phyloP scores from a whole-genome alignment of 1,139 yeast genomes.

The Blastobotrys arbuscula region DNA sequence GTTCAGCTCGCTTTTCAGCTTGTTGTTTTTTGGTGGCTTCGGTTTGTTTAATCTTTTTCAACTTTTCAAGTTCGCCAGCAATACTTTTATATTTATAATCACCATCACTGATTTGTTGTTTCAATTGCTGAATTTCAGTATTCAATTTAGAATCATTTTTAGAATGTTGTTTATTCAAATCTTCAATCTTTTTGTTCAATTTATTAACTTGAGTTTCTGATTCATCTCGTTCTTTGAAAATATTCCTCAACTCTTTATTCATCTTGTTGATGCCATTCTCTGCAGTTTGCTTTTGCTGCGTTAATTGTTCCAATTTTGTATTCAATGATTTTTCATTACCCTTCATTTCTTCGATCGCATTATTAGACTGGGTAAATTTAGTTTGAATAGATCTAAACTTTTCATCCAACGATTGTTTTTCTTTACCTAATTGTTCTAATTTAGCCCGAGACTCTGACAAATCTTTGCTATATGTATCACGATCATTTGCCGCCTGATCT shows the following conservation, averaged over 20 bases:
- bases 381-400: constrained; percentile 16
- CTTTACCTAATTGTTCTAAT: constrained; percentile 6
- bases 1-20: constrained; percentile 21
- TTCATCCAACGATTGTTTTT: constrained; percentile 15
- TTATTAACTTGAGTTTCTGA: constrained; percentile 42
- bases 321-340: constrained; percentile 36
- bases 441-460: constrained; percentile 11
- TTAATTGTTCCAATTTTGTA: constrained; percentile 37
- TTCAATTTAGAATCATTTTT: constrained; percentile 16
- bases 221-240: constrained; percentile 55
- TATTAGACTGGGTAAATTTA: constrained; percentile 19
- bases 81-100: constrained; percentile 16
- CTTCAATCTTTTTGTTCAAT: constrained; percentile 23
- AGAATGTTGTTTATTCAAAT: constrained; percentile 21
- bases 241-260: constrained; percentile 72
- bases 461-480: constrained; percentile 13
- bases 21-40: constrained; percentile 10
- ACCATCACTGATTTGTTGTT: constrained; percentile 17
- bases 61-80: constrained; percentile 14
- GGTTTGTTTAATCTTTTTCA: constrained; percentile 13
- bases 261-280: constrained; percentile 88
- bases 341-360: constrained; percentile 26
- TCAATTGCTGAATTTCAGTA: constrained; percentile 12
- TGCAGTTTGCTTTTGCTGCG: constrained; percentile 56
- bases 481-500: constrained; percentile 19